Conservation (phyloP, 345 rosid genomes). For the Capsella bursapastoris region DNA sequence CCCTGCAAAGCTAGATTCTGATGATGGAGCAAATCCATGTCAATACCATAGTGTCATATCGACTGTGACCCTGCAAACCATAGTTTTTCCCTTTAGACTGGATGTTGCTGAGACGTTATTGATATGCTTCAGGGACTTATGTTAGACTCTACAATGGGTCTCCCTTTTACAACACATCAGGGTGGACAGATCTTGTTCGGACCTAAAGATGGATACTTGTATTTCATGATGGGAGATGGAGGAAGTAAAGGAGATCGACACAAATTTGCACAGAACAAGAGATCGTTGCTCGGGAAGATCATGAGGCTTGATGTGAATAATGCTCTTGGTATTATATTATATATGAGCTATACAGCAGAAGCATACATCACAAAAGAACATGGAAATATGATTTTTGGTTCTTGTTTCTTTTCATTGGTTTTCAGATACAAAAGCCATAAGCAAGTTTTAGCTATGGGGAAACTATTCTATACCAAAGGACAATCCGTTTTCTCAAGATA, state of each 20-base stretch:
- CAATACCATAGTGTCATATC: too few relatives aligned
- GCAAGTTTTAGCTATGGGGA: too few relatives aligned
- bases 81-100: too few relatives aligned
- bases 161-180: too few relatives aligned
- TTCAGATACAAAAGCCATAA: slow-evolving; percentile 43
- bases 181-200: too few relatives aligned
- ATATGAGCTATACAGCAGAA: not conserved
- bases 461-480: slow-evolving; percentile 57
- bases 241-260: slow-evolving; percentile 48
- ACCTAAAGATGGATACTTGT: too few relatives aligned
- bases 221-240: slow-evolving; percentile 63
- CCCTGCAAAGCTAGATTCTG: too few relatives aligned
- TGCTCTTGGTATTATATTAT: slow-evolving; percentile 39
- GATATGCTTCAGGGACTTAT: too few relatives aligned
- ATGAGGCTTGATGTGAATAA: slow-evolving; percentile 58
- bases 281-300: slow-evolving; percentile 63
- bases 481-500: slow-evolving; percentile 53
- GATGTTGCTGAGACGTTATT: too few relatives aligned
- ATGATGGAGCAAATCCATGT: too few relatives aligned
- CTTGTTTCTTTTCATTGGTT: slow-evolving; percentile 2
- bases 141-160: too few relatives aligned
- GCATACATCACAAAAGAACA: slow-evolving; percentile 13
- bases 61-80: too few relatives aligned
- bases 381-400: not conserved
- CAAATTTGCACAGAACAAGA: slow-evolving; percentile 60